Conservation (phyloP, 164 flowering plant species). For the Nymphaea thermarum region DNA sequence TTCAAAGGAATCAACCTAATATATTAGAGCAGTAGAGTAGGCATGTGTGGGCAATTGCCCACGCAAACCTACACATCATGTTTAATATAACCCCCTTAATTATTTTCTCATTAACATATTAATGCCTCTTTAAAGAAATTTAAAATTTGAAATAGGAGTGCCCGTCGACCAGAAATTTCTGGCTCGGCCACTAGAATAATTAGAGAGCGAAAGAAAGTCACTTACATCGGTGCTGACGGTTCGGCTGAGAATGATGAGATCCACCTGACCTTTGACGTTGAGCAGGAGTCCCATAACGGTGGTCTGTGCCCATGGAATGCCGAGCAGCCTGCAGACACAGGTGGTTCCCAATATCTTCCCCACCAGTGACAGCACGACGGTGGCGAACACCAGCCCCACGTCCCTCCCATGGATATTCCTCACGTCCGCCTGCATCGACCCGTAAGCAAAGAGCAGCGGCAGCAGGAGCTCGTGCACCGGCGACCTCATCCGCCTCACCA, state of each 20-base stretch:
- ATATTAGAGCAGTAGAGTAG: no score
- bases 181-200: no score
- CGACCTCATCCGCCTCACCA: constrained; percentile 31
- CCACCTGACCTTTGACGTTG: constrained; percentile 52
- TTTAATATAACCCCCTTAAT: no score
- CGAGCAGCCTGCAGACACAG: constrained; percentile 28
- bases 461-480: constrained; percentile 36
- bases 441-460: constrained; percentile 60
- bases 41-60: no score
- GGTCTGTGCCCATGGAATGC: constrained; percentile 34
- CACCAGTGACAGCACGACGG: constrained; percentile 29
- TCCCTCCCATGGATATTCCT: not conserved
- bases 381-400: constrained; percentile 3
- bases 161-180: no score
- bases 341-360: constrained; percentile 48
- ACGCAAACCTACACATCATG: no score
- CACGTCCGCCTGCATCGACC: constrained; percentile 40
- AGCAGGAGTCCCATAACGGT: constrained; percentile 34
- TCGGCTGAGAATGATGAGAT: constrained; percentile 25
- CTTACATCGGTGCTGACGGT: constrained; percentile 19
- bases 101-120: no score
- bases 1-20: no score
- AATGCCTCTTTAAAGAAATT: no score
- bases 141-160: no score
- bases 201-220: not conserved